Conservation (phyloP, 2,329 filamentous ascomycete species). For the Aspergillus candidus region DNA sequence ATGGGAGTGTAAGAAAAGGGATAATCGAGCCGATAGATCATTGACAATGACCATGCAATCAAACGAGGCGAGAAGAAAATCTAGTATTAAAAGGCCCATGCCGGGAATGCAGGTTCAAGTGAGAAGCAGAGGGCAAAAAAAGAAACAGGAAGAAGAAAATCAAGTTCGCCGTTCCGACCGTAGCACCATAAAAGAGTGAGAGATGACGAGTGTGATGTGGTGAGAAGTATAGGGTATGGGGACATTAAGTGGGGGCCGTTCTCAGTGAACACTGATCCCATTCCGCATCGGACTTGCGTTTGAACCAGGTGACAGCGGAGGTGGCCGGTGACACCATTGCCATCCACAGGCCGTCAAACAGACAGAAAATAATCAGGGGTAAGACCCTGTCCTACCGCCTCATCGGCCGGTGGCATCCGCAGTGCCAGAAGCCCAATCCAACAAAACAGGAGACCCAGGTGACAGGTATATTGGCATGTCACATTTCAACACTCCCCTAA, state of each 20-base stretch:
- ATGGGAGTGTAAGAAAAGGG: no score
- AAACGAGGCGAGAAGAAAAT: conserved; percentile 17
- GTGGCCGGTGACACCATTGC: no score
- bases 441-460: conserved; percentile 9
- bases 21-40: neutral
- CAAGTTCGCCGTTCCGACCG: conserved; percentile 34
- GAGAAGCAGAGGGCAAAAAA: conserved; percentile 11
- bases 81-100: conserved; percentile 24
- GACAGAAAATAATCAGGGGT: conserved; percentile 2
- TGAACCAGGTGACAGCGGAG: conserved; percentile 3
- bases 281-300: conserved; percentile 10
- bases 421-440: conserved; percentile 13
- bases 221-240: conserved; percentile 22
- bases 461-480: conserved; percentile 15
- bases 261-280: conserved; percentile 9
- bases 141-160: conserved; percentile 15
- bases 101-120: conserved; percentile 16
- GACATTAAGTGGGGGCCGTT: conserved; percentile 20
- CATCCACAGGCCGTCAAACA: no score
- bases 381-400: conserved; percentile 9
- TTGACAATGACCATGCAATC: conserved; percentile 15
- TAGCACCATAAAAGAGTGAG: conserved; percentile 33
- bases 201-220: conserved; percentile 12
- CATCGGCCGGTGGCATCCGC: conserved; percentile 14
- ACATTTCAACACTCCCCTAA: conserved; percentile 13